phyloP scores from a whole-genome alignment of 202 grass and related monocot species.

The Elaeis oleifera region DNA sequence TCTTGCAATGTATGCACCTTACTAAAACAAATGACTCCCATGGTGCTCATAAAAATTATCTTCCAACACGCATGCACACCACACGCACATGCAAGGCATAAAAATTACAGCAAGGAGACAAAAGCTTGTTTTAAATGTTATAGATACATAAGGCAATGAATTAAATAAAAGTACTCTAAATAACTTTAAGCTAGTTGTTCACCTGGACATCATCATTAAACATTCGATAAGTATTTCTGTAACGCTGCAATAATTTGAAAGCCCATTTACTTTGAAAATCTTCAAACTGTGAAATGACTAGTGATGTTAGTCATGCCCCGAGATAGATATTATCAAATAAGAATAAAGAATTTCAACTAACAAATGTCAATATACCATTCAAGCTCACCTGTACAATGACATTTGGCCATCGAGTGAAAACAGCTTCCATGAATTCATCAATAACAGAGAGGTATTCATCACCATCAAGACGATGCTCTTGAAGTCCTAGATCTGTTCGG shows the following conservation, averaged over 20 bases:
- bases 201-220: slow-evolving; percentile 99
- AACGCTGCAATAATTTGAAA: slow-evolving; percentile 86
- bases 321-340: neutral
- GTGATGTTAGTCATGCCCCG: slow-evolving; percentile 7
- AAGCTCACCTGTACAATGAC: slow-evolving; percentile 89
- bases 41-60: no score
- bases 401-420: slow-evolving; percentile 93
- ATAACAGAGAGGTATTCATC: slow-evolving; percentile 91
- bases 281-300: slow-evolving; percentile 63
- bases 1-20: no score
- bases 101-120: no score
- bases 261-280: slow-evolving; percentile 99
- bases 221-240: slow-evolving; percentile 91
- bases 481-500: slow-evolving; percentile 72
- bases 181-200: slow-evolving; percentile 11
- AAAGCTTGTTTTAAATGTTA: no score
- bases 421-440: slow-evolving; percentile 99
- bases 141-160: no score
- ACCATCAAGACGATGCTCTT: slow-evolving; percentile 88
- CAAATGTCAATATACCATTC: neutral
- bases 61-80: no score
- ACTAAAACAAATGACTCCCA: no score
- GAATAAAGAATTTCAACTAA: slow-evolving; percentile 6
- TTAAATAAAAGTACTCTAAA: slow-evolving; percentile 16
- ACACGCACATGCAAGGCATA: no score